A percentile compares a stretch with the other conserved stretches of the same genome.
Evolutionary conservation across 2,329 filamentous ascomycete species (phyloP).

Genomic region (Colletotrichum sp.): DNA sequence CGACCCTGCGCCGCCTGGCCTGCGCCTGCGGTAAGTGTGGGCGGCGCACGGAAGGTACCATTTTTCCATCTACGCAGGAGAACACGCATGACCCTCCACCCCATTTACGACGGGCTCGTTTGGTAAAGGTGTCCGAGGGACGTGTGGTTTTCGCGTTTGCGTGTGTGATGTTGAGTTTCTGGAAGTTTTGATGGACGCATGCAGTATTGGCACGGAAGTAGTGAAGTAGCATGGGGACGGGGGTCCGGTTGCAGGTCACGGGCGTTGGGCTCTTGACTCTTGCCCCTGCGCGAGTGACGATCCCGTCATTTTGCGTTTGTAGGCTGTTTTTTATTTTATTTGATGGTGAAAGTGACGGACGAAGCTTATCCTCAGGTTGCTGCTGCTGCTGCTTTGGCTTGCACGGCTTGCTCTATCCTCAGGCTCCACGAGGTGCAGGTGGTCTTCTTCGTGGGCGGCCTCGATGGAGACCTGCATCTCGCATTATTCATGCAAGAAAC

Average conservation of each 20-base stretch:
- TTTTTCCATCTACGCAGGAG: not conserved
- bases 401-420: too few relatives aligned
- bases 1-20: not conserved
- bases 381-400: too few relatives aligned
- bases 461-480: not conserved
- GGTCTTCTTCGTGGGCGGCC: not conserved
- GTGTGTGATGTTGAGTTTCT: not conserved
- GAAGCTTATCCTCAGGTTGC: not conserved
- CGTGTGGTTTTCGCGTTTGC: slow-evolving; percentile 19
- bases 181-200: not conserved
- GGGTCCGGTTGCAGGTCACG: not conserved
- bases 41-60: not conserved
- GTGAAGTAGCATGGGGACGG: not conserved
- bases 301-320: not conserved
- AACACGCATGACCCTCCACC: not conserved
- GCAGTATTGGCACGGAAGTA: not conserved
- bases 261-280: not conserved
- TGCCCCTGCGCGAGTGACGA: not conserved
- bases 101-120: not conserved
- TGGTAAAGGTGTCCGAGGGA: not conserved
- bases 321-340: not conserved
- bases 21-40: not conserved
- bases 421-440: not conserved
- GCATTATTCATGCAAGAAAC: not conserved
- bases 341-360: not conserved